Conservation (phyloP, 192 early-diverging fungal genomes). For the Podila minutissima region DNA sequence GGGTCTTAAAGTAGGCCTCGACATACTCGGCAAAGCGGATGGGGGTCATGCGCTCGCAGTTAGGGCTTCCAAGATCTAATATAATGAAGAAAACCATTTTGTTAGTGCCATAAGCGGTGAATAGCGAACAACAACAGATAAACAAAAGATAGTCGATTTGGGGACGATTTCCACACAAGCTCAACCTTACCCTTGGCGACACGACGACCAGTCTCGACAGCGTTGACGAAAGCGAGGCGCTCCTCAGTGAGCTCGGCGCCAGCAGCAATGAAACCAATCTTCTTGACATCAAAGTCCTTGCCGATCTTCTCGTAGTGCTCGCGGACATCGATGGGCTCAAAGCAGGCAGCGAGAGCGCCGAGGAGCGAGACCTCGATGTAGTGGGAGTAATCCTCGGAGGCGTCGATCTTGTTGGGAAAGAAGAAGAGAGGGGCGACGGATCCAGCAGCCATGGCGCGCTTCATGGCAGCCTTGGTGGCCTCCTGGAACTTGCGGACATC, state of each 20-base stretch:
- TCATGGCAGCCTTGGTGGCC: slow-evolving; percentile 73
- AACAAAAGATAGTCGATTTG: neutral
- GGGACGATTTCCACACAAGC: too few species aligned
- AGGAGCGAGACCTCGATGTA: slow-evolving; percentile 80
- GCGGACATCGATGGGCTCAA: slow-evolving; percentile 84
- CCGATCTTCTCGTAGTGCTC: slow-evolving; percentile 66
- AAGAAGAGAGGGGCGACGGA: slow-evolving; percentile 66
- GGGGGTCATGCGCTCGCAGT: slow-evolving; percentile 91
- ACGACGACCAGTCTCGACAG: slow-evolving; percentile 80
- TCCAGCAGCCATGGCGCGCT: slow-evolving; percentile 72
- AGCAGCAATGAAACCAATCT: slow-evolving; percentile 66
- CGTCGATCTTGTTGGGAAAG: slow-evolving; percentile 64
- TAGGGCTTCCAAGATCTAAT: slow-evolving; percentile 85
- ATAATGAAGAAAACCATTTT: neutral
- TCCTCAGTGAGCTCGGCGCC: slow-evolving; percentile 40
- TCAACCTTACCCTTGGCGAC: slow-evolving; percentile 63
- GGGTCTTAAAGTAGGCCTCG: slow-evolving; percentile 63
- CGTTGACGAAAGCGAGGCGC: slow-evolving; percentile 63
- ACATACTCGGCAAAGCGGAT: slow-evolving; percentile 77
- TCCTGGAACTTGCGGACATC: slow-evolving; percentile 82
- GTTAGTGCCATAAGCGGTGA: neutral
- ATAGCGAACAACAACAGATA: neutral
- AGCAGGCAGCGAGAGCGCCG: slow-evolving; percentile 75
- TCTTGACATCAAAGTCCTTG: slow-evolving; percentile 62
- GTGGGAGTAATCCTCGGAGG: slow-evolving; percentile 66